Evolutionary conservation across 768 basidiomycete genomes (phyloP), one percentile per base, ranked within the genome.

Genomic region (Tremella fuciformis): DNA sequence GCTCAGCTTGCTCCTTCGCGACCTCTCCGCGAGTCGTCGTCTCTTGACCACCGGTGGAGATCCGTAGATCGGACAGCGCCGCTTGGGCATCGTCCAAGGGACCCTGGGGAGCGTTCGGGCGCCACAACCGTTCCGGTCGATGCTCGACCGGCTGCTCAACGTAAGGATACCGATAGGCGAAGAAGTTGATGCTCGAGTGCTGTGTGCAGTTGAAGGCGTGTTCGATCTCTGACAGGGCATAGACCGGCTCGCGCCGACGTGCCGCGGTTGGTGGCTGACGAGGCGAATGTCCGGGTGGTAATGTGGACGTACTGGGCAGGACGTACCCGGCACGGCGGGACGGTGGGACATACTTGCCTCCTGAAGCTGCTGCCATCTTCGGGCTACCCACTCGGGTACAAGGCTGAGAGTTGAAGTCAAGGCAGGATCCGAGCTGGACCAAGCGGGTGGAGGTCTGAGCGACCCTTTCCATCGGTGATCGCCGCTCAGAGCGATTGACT

Each of bases 301-400:
- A 37, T 13, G 37, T 41, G 11, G 64, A 50, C 1, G 56, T 8
- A n/a, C 40, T 21, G 21, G 55, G 39, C 11, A 57, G 47, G 18
- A 29, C 24, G 41, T 56, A 66, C 34, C 61, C 61, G 29, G 57
- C 50, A 34, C 64, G 60, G 13, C 46, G 22, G 8, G 57, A 62
- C 3, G 64, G 64, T 3, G 64, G 64, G 19, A 66, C 58, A 24
- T 66, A 66, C 48, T 55, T 61, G 25, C 51, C 34, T 13, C 51
- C 26, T 26, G 51, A 52, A 4, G 49, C 29, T 34, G 29, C 29
- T 34, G 29, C 29, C 29, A 34, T 34, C 29, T 4, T 34, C 29
- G 6, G 29, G 29, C 4, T 11, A 11, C 6, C 29, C 29, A 4
- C 11, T 4, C 29, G 29, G 29, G n/a, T n/a, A n/a, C n/a, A n/a